Conservation (phyloP, 768 basidiomycete genomes). For the Mycena filopes region DNA sequence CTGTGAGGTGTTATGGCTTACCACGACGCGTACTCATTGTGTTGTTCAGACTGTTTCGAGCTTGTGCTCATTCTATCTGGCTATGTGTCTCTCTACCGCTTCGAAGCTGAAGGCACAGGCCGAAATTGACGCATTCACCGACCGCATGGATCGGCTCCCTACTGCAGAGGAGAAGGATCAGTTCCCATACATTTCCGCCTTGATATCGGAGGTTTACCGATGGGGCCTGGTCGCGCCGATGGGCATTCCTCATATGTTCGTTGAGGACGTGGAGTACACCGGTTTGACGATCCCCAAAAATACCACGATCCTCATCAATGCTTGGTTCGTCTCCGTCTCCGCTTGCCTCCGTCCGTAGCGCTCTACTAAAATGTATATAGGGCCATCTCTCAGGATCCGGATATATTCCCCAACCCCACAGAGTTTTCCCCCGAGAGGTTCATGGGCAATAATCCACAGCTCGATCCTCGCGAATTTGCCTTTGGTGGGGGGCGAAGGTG, state of each 20-base stretch:
- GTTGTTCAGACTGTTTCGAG: conserved; percentile 7
- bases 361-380: neutral
- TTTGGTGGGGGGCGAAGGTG: conserved; percentile 7
- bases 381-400: conserved; percentile 11
- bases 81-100: conserved; percentile 4
- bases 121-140: conserved; percentile 8
- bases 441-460: neutral
- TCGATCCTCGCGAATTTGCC: conserved; percentile 11
- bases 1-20: neutral
- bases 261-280: conserved; percentile 4
- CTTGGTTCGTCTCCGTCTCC: conserved; percentile 7
- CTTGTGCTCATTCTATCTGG: conserved; percentile 8
- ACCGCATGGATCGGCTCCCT: conserved; percentile 2
- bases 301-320: conserved; percentile 3
- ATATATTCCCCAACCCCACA: neutral
- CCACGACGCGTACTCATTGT: neutral
- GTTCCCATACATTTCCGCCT: conserved; percentile 5
- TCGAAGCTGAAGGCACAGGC: conserved; percentile 4
- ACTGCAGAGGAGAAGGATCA: conserved; percentile 4
- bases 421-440: conserved; percentile 7
- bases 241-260: conserved; percentile 2
- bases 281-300: conserved; percentile 2
- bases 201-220: conserved; percentile 6
- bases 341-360: too few species aligned
- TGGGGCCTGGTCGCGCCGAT: conserved; percentile 7